These are phyloP conservation scores for Hansfordia pulvinata DNA, from an alignment of 2,329 filamentous ascomycete species.

Conservation along the genomic window DNA sequence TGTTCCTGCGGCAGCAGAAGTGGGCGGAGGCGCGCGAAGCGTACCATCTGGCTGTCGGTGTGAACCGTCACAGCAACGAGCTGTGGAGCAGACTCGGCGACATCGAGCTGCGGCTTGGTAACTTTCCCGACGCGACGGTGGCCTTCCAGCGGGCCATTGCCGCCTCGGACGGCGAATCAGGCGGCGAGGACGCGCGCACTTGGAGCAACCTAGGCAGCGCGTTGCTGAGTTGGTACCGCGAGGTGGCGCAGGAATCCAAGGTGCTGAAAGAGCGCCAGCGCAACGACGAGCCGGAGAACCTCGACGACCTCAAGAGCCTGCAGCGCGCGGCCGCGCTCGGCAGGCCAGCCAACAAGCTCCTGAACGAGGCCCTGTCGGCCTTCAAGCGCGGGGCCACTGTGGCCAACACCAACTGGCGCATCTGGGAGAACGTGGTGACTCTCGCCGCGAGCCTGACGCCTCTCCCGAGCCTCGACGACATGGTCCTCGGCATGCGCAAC, in stretches of 20 bases:
- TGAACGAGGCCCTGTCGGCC: slow-evolving; percentile 65
- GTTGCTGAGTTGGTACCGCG: slow-evolving; percentile 55
- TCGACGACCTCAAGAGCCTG: slow-evolving; percentile 3
- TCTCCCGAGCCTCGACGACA: slow-evolving; percentile 53
- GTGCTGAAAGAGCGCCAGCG: slow-evolving; percentile 7
- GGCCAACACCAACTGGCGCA: slow-evolving; percentile 76
- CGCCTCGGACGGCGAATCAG: slow-evolving; percentile 40
- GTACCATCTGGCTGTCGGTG: slow-evolving; percentile 62
- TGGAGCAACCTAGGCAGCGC: slow-evolving; percentile 93
- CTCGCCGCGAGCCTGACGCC: slow-evolving; percentile 68
- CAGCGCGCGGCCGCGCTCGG: slow-evolving; percentile 10
- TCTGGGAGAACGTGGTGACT: slow-evolving; percentile 94
- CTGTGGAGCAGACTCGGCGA: slow-evolving; percentile 89
- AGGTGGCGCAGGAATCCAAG: slow-evolving; percentile 27
- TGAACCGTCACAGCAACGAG: slow-evolving; percentile 69
- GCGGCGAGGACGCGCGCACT: slow-evolving; percentile 79
- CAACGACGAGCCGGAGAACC: slow-evolving; percentile 8
- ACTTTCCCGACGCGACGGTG: slow-evolving; percentile 68
- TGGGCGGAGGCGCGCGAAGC: slow-evolving; percentile 59
- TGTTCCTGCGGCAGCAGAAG: slow-evolving; percentile 55
- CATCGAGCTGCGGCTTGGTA: slow-evolving; percentile 63
- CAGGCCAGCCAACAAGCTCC: slow-evolving; percentile 42
- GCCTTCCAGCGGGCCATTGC: slow-evolving; percentile 75
- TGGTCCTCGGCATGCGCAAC: slow-evolving; percentile 60
- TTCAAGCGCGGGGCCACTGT: slow-evolving; percentile 78